A percentile compares a stretch with the other conserved stretches of the same genome.
These are phyloP conservation scores for Penicillium polonicum DNA, from an alignment of 2,329 filamentous ascomycete genomes.

Conservation along the genomic window DNA sequence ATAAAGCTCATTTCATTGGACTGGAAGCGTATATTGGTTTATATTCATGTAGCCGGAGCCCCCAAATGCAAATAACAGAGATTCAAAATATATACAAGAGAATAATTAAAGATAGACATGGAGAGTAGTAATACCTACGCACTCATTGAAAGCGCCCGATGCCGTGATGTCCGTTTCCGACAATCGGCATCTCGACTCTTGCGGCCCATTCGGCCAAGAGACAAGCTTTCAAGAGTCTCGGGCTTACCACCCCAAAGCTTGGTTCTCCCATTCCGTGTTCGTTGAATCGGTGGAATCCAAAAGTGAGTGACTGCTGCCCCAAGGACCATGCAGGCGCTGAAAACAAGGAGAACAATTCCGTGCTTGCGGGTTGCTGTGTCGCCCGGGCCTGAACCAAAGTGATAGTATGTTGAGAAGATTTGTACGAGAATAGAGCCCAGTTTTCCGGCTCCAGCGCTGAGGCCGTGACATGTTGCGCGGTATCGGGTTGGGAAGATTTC, in stretches of 20 bases:
- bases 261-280: slow-evolving; percentile 23
- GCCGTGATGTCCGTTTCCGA: slow-evolving; percentile 19
- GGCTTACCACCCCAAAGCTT: slow-evolving; percentile 37
- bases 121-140: slow-evolving; percentile 5
- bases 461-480: slow-evolving; percentile 54
- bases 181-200: slow-evolving; percentile 36
- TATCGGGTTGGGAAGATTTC: slow-evolving; percentile 58
- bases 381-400: slow-evolving; percentile 37
- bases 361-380: slow-evolving; percentile 37
- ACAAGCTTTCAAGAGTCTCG: slow-evolving; percentile 42
- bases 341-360: slow-evolving; percentile 43
- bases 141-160: slow-evolving; percentile 22
- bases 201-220: slow-evolving; percentile 38
- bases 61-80: not conserved
- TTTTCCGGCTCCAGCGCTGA: slow-evolving; percentile 55
- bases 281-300: slow-evolving; percentile 42
- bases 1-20: not conserved
- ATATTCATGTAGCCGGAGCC: not conserved
- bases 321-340: slow-evolving; percentile 44
- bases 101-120: not conserved
- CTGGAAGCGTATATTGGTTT: not conserved
- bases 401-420: slow-evolving; percentile 42
- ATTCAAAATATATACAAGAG: not conserved
- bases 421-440: slow-evolving; percentile 50
- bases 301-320: slow-evolving; percentile 43